A percentile compares a stretch with the other conserved stretches of the same genome.
Evolutionary conservation across 169 alveolate species (phyloP).

Genomic region (Plasmodium vinckei): DNA sequence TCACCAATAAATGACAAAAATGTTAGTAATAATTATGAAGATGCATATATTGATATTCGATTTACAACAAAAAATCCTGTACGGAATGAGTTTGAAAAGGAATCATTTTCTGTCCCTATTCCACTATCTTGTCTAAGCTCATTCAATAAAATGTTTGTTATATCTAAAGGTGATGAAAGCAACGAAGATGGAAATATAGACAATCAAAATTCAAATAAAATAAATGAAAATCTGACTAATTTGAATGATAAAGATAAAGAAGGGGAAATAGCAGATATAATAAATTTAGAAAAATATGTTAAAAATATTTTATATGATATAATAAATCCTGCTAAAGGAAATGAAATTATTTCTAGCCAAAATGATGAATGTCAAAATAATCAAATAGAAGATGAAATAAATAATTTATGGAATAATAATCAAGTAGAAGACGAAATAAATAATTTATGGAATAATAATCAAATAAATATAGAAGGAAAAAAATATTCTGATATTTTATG

Average conservation of each 20-base stretch:
- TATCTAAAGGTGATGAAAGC: conserved; percentile 18
- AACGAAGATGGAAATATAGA: conserved; percentile 7
- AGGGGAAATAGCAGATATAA: conserved; percentile 18
- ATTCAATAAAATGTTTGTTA: conserved; percentile 46
- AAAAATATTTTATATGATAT: background rate
- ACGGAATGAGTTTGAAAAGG: background rate
- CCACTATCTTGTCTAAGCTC: conserved; percentile 43
- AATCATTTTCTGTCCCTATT: background rate
- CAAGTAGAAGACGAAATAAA: background rate
- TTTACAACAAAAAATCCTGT: no score
- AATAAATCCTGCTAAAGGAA: background rate
- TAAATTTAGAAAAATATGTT: conserved; percentile 17
- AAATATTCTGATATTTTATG: conserved; percentile 58
- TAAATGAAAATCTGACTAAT: background rate
- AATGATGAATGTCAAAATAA: background rate
- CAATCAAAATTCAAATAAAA: background rate
- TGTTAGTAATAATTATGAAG: no score
- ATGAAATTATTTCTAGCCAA: background rate
- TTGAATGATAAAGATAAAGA: conserved; percentile 17
- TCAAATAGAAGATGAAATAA: background rate
- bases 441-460: background rate
- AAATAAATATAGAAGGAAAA: conserved; percentile 4
- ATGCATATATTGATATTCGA: no score
- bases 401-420: background rate
- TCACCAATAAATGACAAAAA: no score